Base-by-base conservation (phyloP, 2,329 filamentous ascomycete species). In the Exserohilum rostratum region DNA sequence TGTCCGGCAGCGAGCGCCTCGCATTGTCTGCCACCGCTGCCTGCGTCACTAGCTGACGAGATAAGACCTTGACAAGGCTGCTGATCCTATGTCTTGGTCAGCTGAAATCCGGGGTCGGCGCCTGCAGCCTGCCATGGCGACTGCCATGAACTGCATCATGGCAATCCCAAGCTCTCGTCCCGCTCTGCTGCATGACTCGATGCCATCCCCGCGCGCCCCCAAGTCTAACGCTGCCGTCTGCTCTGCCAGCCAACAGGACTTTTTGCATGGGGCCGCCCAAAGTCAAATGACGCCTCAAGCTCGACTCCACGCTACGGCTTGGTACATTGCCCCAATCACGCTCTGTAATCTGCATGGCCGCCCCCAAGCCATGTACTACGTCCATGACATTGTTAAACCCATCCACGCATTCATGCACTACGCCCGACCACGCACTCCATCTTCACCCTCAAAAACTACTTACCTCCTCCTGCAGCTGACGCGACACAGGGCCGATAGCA, bases 11-110 rank as follows among this genome's bases (percentile, higher is more conserved):
- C 25, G 18, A 20, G 25, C 25, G 7, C 37, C 18, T 48, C 42
- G 29, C 34, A 43, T 43, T 20, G n/a, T 22, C 31, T 52, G 40
- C 29, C 53, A n/a, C 48, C 53, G 57, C 20, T 47, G 43, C 27
- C 57, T 39, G 43, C 22, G 20, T 55, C 57, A 46, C 53, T 57
- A 53, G 47, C 55, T 49, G 44, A 34, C 44, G 43, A 42, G 51
- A 56, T 57, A 55, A 38, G 47, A 49, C 54, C 52, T 50, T 22
- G 46, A 50, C 52, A 48, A 51, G 40, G 40, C 57, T 53, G 60
- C 55, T 49, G 60, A 66, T 65, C 58, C 50, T 33, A 27, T 22
- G 12, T 54, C 56, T 55, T 59, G 42, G 49, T 58, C 59, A 66
- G 56, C 60, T 62, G 59, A 45, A 62, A 51, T 55, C 56, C 57